phyloP scores from a whole-genome alignment of 163 green algal species.

The Scenedesmus sp. region DNA sequence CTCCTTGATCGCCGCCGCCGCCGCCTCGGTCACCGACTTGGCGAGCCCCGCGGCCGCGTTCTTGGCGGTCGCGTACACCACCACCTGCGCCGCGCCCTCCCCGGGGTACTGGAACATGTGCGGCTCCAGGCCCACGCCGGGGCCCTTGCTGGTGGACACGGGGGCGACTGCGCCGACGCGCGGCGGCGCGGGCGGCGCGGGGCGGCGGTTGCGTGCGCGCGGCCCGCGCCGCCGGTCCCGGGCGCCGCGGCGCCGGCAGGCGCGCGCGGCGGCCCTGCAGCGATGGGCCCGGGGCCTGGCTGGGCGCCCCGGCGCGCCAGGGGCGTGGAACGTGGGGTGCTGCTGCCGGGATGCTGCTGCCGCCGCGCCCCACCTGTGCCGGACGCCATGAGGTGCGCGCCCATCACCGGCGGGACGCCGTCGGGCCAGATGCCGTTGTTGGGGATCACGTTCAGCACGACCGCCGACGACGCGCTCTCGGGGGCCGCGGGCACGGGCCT shows the following conservation, averaged over 20 bases:
- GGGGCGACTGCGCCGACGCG: too few relatives aligned
- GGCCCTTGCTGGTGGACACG: constrained; percentile 80
- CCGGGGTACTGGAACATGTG: constrained; percentile 81
- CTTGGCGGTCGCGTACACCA: constrained; percentile 70
- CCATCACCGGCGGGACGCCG: constrained; percentile 93
- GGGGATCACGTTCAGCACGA: constrained; percentile 69
- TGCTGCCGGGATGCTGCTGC: too few relatives aligned
- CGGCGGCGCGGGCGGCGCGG: too few relatives aligned
- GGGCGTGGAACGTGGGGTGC: too few relatives aligned
- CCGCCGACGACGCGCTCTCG: too few relatives aligned
- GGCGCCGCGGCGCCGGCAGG: too few relatives aligned
- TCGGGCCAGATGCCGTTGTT: constrained; percentile 57
- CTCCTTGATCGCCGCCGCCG: constrained; percentile 68
- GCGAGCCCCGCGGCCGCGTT: constrained; percentile 63
- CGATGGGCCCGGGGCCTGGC: too few relatives aligned
- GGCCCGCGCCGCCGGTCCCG: too few relatives aligned
- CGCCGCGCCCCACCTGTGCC: too few relatives aligned
- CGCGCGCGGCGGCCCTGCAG: too few relatives aligned
- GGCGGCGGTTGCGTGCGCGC: constrained; percentile 35
- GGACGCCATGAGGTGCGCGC: constrained; percentile 89
- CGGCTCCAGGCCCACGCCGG: constrained; percentile 64
- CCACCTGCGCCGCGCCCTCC: constrained; percentile 52
- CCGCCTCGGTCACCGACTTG: constrained; percentile 58
- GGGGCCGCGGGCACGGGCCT: too few relatives aligned
- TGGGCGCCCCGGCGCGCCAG: too few relatives aligned